Percentiles rank a stretch among this genome's conserved stretches.
Evolutionary conservation across 257 asterid species (phyloP).

Genomic region (Anisodus tanguticus): DNA sequence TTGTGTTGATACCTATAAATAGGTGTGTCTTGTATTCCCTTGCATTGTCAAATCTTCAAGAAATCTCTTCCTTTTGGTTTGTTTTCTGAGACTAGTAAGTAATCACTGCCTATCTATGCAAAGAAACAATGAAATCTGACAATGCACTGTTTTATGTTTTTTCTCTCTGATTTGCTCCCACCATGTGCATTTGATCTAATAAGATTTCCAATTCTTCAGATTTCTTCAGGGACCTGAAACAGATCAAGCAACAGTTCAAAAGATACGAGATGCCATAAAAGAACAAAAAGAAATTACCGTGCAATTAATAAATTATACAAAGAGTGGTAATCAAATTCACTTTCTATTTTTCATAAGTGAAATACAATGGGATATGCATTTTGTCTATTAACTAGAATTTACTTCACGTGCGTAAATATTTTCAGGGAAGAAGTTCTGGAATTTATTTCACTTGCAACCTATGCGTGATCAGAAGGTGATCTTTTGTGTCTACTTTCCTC

Average conservation of each 20-base stretch:
- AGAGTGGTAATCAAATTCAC: slow-evolving; percentile 63
- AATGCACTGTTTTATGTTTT: background rate
- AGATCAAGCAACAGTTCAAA: slow-evolving; percentile 81
- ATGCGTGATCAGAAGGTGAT: slow-evolving; percentile 63
- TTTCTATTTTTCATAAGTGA: slow-evolving; percentile 32
- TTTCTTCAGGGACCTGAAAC: slow-evolving; percentile 99
- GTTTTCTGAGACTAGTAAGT: background rate
- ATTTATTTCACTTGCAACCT: slow-evolving; percentile 95
- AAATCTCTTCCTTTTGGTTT: slow-evolving; percentile 15
- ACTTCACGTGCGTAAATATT: slow-evolving; percentile 28
- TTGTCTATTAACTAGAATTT: slow-evolving; percentile 29
- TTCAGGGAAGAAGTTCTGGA: slow-evolving; percentile 97
- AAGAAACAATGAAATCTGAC: background rate
- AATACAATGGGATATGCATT: slow-evolving; percentile 28
- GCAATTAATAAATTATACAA: slow-evolving; percentile 91
- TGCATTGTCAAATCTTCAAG: background rate
- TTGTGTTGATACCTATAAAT: background rate
- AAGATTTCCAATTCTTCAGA: slow-evolving; percentile 47
- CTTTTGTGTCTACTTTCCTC: slow-evolving; percentile 21
- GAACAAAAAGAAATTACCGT: slow-evolving; percentile 81
- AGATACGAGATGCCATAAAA: slow-evolving; percentile 90
- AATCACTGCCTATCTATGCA: background rate
- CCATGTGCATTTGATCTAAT: background rate
- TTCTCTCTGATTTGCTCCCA: slow-evolving; percentile 20
- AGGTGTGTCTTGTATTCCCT: background rate